Evolutionary conservation across 2,329 filamentous ascomycete species (phyloP).

Genomic region (Achaetomium macrosporum): DNA sequence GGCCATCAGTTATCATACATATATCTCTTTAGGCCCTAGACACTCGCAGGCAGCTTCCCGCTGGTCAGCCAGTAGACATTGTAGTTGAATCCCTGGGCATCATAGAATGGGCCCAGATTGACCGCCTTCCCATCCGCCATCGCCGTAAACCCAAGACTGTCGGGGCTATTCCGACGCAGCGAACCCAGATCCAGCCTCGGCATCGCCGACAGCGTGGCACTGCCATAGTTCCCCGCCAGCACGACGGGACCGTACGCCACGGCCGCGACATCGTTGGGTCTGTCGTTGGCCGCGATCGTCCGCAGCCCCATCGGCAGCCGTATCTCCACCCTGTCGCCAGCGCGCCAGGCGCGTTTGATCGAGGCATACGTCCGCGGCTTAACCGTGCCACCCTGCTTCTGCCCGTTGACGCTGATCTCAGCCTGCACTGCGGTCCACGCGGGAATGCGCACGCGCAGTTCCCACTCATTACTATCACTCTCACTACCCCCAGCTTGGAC

Average conservation of each 20-base stretch:
- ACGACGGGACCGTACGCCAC: conserved; percentile 43
- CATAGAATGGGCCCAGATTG: conserved; percentile 35
- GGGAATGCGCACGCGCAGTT: conserved; percentile 42
- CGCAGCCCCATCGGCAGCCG: conserved; percentile 41
- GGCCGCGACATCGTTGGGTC: conserved; percentile 35
- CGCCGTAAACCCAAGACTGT: conserved; percentile 30
- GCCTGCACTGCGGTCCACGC: conserved; percentile 37
- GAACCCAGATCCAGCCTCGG: conserved; percentile 29
- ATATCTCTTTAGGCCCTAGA: too few species aligned
- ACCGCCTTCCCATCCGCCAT: conserved; percentile 29
- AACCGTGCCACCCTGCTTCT: too few species aligned
- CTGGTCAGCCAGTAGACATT: conserved; percentile 35
- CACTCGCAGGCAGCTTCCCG: neutral
- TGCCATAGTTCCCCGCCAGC: conserved; percentile 41
- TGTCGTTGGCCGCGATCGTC: conserved; percentile 42
- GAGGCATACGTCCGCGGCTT: conserved; percentile 37
- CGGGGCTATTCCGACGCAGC: neutral
- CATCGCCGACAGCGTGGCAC: conserved; percentile 19
- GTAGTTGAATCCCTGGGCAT: conserved; percentile 38
- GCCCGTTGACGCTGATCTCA: conserved; percentile 24
- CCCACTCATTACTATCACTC: conserved; percentile 16
- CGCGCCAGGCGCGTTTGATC: conserved; percentile 37
- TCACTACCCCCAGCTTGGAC: conserved; percentile 26
- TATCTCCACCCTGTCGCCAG: conserved; percentile 38
- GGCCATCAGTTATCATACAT: too few species aligned